Evolutionary conservation across 495 filamentous ascomycete genomes (phyloP).

Genomic region (Mycothermus thermophilus): DNA sequence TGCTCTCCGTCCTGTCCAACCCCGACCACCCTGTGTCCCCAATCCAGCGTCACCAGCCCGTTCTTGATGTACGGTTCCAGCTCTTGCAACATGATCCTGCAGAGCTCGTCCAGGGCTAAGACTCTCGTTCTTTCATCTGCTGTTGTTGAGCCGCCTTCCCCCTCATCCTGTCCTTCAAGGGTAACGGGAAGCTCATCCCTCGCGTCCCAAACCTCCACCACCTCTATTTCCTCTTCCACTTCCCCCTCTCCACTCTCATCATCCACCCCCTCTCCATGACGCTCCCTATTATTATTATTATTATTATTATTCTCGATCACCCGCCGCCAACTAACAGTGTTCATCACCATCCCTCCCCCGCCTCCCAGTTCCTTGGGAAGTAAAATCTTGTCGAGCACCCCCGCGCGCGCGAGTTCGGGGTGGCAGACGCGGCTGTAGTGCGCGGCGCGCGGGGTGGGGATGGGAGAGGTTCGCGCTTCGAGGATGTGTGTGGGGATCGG

Average conservation of each 20-base stretch:
- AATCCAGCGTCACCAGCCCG: slow-evolving; percentile 24
- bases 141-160: no score
- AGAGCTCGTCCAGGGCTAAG: slow-evolving; percentile 22
- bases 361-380: no score
- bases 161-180: no score
- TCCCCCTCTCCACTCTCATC: neutral
- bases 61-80: no score
- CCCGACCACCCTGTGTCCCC: slow-evolving; percentile 34
- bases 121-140: neutral
- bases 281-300: no score
- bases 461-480: slow-evolving; percentile 35
- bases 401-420: slow-evolving; percentile 41
- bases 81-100: slow-evolving; percentile 34
- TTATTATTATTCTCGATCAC: no score
- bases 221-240: no score
- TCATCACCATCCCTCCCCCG: slow-evolving; percentile 31
- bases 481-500: slow-evolving; percentile 41
- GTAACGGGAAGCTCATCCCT: no score
- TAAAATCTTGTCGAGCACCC: slow-evolving; percentile 41
- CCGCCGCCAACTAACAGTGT: slow-evolving; percentile 38
- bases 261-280: neutral
- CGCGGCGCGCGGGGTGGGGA: slow-evolving; percentile 41
- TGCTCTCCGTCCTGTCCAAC: slow-evolving; percentile 28
- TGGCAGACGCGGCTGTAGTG: slow-evolving; percentile 39
- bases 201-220: no score